Base-by-base conservation (phyloP, 805 yeast species). In the Myxozyma sirexii region DNA sequence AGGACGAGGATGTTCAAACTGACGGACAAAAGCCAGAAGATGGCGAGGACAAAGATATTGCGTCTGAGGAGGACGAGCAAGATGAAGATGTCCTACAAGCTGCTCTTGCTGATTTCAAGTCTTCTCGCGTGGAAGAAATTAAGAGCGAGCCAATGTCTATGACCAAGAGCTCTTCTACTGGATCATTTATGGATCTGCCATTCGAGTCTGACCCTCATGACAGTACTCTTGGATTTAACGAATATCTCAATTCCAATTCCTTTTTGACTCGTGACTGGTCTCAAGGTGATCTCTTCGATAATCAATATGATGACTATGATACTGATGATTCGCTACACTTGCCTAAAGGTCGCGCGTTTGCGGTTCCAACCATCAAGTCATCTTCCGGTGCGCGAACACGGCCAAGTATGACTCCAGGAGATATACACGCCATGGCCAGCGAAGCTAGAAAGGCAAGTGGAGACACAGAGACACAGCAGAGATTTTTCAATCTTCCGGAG, bases 341-440 rank as follows among this genome's bases (percentile, higher is more conserved):
- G 26, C 50, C 44, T 3, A 37, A 38, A 19, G 35, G 37, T 21
- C 42, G 50, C 6, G 57, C 44, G n/a, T 35, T 45, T 13, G 27
- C 48, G 19, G 41, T 35, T 23, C 59, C 37, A 27, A 62, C 66
- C 2, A 60, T 62, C 37, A 56, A 52, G 44, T 48, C 66, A 33
- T 27, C 57, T 3, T 43, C 59, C 5, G 64, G 66, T 2, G 44
- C 54, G 7, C 42, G 53, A 43, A 56, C 64, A 2, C 35, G 66
- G 7, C 63, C 63, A 13, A 62, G 66, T 38, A 35, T 62, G 45
- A 38, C 57, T n/a, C 64, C 66, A 17, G 56, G 58, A 1, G 64
- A 62, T 17, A 53, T 48, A 17, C 35, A 19, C 8, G 48, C 49
- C 6, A 33, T 62, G 49, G 61, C 64, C 1, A 41, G 37, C 6